phyloP scores from a whole-genome alignment of 1,284 basidiomycete genomes.

The Sporisorium reilianum region DNA sequence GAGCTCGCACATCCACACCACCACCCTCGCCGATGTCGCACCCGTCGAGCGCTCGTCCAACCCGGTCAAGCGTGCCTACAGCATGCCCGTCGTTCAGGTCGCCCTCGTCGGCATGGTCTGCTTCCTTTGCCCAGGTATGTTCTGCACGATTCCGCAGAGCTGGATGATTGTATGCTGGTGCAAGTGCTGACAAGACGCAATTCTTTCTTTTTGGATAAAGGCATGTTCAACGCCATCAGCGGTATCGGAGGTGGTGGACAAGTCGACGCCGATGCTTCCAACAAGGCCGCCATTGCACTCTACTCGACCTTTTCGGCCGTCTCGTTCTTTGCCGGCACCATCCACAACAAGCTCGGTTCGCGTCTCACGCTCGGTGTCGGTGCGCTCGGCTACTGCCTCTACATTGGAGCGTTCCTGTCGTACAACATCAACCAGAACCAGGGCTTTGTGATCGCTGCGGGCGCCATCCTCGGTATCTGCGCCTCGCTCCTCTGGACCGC shows the following conservation, averaged over 20 bases:
- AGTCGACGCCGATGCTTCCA: constrained; percentile 36
- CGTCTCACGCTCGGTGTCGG: constrained; percentile 79
- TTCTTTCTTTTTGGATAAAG: constrained; percentile 39
- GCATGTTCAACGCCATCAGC: constrained; percentile 74
- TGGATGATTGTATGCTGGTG: neutral
- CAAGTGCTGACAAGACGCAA: neutral
- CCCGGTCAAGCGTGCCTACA: constrained; percentile 28
- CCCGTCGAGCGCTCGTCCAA: constrained; percentile 30
- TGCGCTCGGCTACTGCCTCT: constrained; percentile 73
- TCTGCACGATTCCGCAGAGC: constrained; percentile 70
- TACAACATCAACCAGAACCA: constrained; percentile 69
- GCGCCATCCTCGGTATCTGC: constrained; percentile 83
- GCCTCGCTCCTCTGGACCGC: constrained; percentile 77
- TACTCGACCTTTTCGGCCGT: constrained; percentile 64
- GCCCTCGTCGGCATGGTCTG: constrained; percentile 57
- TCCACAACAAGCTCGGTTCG: constrained; percentile 76
- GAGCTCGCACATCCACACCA: constrained; percentile 17
- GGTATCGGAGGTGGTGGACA: constrained; percentile 73
- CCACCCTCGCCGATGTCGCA: constrained; percentile 19
- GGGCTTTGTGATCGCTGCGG: constrained; percentile 76
- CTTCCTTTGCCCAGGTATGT: constrained; percentile 73
- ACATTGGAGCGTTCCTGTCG: constrained; percentile 78
- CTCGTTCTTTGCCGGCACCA: constrained; percentile 77
- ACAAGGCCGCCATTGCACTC: constrained; percentile 54
- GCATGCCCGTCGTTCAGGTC: constrained; percentile 31